These are phyloP conservation scores for Clonostachys byssicola DNA, from an alignment of 2,329 filamentous ascomycete species.

Conservation along the genomic window DNA sequence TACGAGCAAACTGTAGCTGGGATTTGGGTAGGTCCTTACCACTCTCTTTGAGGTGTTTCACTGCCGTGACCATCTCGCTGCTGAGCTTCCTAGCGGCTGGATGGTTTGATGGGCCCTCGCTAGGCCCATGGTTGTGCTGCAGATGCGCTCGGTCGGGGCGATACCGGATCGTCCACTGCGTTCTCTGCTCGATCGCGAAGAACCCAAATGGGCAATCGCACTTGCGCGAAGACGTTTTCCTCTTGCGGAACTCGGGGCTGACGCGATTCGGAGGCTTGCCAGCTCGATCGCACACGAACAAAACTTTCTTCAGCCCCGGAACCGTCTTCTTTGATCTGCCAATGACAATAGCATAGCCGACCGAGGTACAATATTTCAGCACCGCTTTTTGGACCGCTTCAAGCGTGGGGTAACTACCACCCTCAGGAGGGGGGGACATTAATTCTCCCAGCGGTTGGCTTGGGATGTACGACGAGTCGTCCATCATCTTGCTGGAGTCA, in stretches of 20 bases:
- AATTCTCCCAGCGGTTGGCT: constrained; percentile 51
- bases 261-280: constrained; percentile 59
- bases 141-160: constrained; percentile 55
- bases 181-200: constrained; percentile 64
- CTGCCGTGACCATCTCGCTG: constrained; percentile 63
- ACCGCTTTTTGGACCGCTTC: constrained; percentile 63
- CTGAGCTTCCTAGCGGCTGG: constrained; percentile 62
- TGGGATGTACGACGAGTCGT: constrained; percentile 45
- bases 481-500: constrained; percentile 41
- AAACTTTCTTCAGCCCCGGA: constrained; percentile 61
- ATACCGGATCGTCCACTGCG: constrained; percentile 63
- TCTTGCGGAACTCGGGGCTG: constrained; percentile 60
- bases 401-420: constrained; percentile 59
- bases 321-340: constrained; percentile 66
- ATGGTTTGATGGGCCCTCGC: constrained; percentile 62
- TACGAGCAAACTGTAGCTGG: constrained; percentile 4
- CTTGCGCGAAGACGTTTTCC: constrained; percentile 64
- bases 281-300: constrained; percentile 63
- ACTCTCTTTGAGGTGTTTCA: constrained; percentile 62
- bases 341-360: constrained; percentile 66
- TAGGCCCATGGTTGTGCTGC: constrained; percentile 61
- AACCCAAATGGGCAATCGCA: constrained; percentile 68
- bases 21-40: constrained; percentile 38
- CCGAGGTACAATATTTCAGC: constrained; percentile 60
- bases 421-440: constrained; percentile 62